phyloP scores from a whole-genome alignment of 176 grass and related monocot species.

The Pontederia paniculata region DNA sequence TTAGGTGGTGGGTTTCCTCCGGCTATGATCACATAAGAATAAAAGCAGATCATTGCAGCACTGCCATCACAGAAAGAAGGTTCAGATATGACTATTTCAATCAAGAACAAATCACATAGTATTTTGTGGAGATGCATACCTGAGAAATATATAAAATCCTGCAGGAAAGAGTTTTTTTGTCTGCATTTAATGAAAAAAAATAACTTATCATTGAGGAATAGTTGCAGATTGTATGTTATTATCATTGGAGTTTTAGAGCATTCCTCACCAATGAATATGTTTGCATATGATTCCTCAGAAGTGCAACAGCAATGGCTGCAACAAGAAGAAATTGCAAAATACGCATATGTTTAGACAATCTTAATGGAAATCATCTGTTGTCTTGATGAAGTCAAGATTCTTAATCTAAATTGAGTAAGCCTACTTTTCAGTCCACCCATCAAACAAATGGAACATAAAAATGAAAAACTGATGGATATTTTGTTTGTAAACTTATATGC shows the following conservation, averaged over 20 bases:
- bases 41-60: constrained; percentile 71
- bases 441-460: no score
- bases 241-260: neutral
- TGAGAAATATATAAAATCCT: constrained; percentile 44
- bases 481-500: no score
- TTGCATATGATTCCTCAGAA: constrained; percentile 59
- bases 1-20: constrained; percentile 85
- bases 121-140: constrained; percentile 24
- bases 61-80: constrained; percentile 23
- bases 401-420: no score
- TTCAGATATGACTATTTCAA: neutral
- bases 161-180: constrained; percentile 70
- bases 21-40: constrained; percentile 54
- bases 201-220: neutral
- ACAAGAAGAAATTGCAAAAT: neutral
- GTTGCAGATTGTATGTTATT: neutral
- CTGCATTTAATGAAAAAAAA: constrained; percentile 21
- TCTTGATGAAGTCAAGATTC: no score
- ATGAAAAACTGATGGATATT: no score
- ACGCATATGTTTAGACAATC: neutral
- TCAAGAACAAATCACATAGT: neutral
- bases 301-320: constrained; percentile 61
- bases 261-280: constrained; percentile 43
- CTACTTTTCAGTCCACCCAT: no score
- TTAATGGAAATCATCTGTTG: no score